Conservation (phyloP, 805 yeast genomes). For the Spathaspora sp. region DNA sequence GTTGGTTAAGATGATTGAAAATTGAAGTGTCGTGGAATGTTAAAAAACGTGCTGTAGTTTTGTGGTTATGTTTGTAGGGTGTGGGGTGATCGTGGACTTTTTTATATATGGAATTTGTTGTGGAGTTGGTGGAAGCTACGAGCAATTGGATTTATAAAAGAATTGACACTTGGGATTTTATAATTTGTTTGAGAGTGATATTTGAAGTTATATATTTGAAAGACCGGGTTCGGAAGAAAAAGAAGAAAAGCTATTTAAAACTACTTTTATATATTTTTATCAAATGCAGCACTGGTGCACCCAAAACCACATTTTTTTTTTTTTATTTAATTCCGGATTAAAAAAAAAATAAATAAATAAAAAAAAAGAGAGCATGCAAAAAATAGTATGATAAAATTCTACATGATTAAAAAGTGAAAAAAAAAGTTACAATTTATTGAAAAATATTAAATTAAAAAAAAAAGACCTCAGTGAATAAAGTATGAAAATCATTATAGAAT, state of each 20-base stretch:
- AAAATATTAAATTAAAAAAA: too few species aligned
- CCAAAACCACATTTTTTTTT: neutral
- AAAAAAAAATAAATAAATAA: too few species aligned
- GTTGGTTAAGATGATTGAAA: neutral
- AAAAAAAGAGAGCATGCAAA: neutral
- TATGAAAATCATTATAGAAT: too few species aligned
- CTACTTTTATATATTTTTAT: neutral
- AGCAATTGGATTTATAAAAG: neutral
- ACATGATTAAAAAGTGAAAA: neutral
- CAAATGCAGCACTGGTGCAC: neutral
- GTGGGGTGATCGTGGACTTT: too few species aligned
- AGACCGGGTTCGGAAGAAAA: neutral
- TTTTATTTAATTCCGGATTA: neutral
- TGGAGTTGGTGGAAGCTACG: too few species aligned
- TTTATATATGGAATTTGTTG: too few species aligned
- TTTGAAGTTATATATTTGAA: neutral
- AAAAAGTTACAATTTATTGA: neutral
- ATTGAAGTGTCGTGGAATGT: neutral
- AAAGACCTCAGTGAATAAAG: neutral
- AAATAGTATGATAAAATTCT: neutral
- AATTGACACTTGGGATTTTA: neutral
- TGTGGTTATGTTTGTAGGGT: too few species aligned
- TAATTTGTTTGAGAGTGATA: neutral
- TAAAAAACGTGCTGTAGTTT: too few species aligned
- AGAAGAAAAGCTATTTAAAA: neutral